These are phyloP conservation scores for Wallacemonas sp. DNA, from an alignment of 208 protist genomes.

Conservation along the genomic window DNA sequence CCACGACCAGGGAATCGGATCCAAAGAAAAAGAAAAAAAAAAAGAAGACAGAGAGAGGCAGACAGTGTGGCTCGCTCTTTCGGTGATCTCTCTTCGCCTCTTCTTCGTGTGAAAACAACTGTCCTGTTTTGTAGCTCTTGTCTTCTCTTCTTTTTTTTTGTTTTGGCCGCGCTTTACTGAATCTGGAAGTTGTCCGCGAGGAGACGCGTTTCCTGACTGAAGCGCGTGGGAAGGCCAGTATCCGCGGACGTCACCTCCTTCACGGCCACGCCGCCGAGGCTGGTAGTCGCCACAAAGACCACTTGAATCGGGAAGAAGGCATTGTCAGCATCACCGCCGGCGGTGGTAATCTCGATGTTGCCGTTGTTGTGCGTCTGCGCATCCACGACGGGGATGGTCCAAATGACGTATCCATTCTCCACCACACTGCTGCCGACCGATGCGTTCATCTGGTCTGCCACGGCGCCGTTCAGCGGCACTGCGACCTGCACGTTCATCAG, in stretches of 20 bases:
- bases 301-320: conserved; percentile 84
- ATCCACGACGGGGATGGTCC: conserved; percentile 68
- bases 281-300: conserved; percentile 39
- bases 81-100: no score
- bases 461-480: conserved; percentile 64
- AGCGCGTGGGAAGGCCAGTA: conserved; percentile 52
- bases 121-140: no score
- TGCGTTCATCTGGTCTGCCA: conserved; percentile 34
- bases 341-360: conserved; percentile 69
- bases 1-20: background rate
- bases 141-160: conserved; percentile 1
- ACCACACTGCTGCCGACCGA: conserved; percentile 48
- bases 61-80: background rate
- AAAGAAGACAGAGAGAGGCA: no score
- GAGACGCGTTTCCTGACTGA: conserved; percentile 61
- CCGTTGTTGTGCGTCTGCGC: conserved; percentile 47
- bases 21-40: conserved; percentile 15
- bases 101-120: no score
- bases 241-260: conserved; percentile 62
- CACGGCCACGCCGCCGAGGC: conserved; percentile 56
- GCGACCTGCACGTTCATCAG: conserved; percentile 55
- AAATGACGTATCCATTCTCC: conserved; percentile 42
- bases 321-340: conserved; percentile 25
- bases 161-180: conserved; percentile 29
- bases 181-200: conserved; percentile 54